These are phyloP conservation scores for Daldinia eschscholtzii DNA, from an alignment of 2,329 filamentous ascomycete species.

Conservation along the genomic window DNA sequence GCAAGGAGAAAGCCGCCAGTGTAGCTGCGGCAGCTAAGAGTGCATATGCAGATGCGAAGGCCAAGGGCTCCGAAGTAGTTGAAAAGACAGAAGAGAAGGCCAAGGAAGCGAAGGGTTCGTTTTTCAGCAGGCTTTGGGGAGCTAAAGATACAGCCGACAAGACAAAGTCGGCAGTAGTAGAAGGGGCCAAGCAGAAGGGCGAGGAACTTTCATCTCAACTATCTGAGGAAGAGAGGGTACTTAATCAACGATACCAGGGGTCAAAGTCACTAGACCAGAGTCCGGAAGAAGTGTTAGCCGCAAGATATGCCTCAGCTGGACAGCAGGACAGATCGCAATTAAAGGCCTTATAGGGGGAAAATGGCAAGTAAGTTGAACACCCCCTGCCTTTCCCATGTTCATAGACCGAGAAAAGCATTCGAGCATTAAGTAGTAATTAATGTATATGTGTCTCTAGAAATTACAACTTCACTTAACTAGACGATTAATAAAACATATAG, in stretches of 20 bases:
- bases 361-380: slow-evolving; percentile 8
- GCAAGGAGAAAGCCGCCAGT: slow-evolving; percentile 53
- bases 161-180: slow-evolving; percentile 47
- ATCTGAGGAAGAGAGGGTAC: slow-evolving; percentile 65
- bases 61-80: slow-evolving; percentile 46
- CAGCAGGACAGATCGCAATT: slow-evolving; percentile 56
- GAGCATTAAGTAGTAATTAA: slow-evolving; percentile 18
- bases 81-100: slow-evolving; percentile 51
- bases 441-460: slow-evolving; percentile 19
- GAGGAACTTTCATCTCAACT: slow-evolving; percentile 55
- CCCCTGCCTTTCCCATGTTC: not conserved
- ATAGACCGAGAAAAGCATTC: not conserved
- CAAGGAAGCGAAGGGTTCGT: slow-evolving; percentile 55
- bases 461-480: not conserved
- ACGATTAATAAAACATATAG: slow-evolving; percentile 3
- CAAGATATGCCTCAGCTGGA: slow-evolving; percentile 48
- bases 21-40: slow-evolving; percentile 51
- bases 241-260: slow-evolving; percentile 65
- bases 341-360: slow-evolving; percentile 37
- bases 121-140: slow-evolving; percentile 58
- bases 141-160: slow-evolving; percentile 56
- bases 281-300: not conserved
- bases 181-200: slow-evolving; percentile 55
- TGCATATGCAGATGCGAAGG: slow-evolving; percentile 52
- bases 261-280: slow-evolving; percentile 42